Percentiles rank a stretch among this genome's conserved stretches.
Evolutionary conservation across 148 eudicot genomes (phyloP).

Genomic region (Rhododendron kiyosumense): DNA sequence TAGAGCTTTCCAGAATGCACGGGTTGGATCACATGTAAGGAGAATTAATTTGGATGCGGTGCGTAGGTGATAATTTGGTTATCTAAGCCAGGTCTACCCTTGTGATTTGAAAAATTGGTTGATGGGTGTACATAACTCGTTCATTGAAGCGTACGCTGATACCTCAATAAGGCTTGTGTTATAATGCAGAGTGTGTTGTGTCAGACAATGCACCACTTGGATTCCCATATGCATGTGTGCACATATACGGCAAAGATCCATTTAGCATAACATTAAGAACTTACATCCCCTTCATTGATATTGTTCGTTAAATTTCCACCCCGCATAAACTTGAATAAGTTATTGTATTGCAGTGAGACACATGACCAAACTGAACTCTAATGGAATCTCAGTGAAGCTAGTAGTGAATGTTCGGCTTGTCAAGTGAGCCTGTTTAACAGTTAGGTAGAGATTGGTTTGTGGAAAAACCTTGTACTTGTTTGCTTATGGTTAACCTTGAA

Average conservation of each 20-base stretch:
- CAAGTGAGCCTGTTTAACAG: not conserved
- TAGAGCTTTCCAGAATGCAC: slow-evolving; percentile 78
- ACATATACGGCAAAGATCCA: not conserved
- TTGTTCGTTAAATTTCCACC: not conserved
- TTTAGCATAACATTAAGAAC: not conserved
- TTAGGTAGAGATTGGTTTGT: not conserved
- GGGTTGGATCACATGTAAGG: slow-evolving; percentile 87
- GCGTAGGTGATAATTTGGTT: not conserved
- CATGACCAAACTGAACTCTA: not conserved
- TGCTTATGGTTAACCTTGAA: not conserved
- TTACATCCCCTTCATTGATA: not conserved
- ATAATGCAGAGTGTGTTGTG: not conserved
- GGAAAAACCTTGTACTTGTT: not conserved
- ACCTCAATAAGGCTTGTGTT: not conserved
- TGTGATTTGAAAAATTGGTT: not conserved
- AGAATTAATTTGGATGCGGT: not conserved
- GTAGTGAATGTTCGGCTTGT: not conserved
- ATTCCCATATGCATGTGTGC: not conserved
- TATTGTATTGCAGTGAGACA: not conserved
- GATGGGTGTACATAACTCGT: not conserved
- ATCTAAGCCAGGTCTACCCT: not conserved
- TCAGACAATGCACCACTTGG: not conserved
- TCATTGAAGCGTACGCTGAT: not conserved
- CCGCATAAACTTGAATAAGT: not conserved
- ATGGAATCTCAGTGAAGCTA: not conserved